phyloP scores from a whole-genome alignment of 2,329 filamentous ascomycete species.

The Colletotrichum endophyticum region DNA sequence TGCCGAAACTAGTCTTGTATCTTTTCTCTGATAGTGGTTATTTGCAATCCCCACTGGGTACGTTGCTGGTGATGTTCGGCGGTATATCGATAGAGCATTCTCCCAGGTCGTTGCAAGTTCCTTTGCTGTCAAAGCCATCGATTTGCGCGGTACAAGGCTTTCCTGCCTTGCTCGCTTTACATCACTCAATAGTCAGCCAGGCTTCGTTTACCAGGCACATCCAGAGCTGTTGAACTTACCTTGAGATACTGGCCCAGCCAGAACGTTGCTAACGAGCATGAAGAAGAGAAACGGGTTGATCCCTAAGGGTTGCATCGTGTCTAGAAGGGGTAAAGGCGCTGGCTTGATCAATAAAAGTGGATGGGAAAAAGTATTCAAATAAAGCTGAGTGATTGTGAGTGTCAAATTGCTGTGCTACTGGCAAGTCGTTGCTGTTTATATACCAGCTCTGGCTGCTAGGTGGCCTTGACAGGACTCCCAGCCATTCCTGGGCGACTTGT shows the following conservation, averaged over 20 bases:
- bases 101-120: not conserved
- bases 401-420: not conserved
- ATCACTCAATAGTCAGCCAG: not conserved
- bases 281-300: not conserved
- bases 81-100: not conserved
- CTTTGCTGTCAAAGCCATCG: not conserved
- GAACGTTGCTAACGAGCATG: not conserved
- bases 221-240: not conserved
- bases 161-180: not conserved
- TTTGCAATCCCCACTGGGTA: not conserved
- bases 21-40: rapidly evolving
- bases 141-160: not conserved
- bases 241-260: not conserved
- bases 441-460: not conserved
- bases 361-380: not conserved
- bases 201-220: rapidly evolving
- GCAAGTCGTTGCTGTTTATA: not conserved
- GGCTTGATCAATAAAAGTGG: rapidly evolving
- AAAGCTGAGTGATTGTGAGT: not conserved
- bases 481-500: rapidly evolving
- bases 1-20: rapidly evolving
- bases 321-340: rapidly evolving
- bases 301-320: not conserved
- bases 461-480: not conserved
- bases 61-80: not conserved